Evolutionary conservation across 2,329 filamentous ascomycete genomes (phyloP).

Genomic region (Colletotrichum aenigma): DNA sequence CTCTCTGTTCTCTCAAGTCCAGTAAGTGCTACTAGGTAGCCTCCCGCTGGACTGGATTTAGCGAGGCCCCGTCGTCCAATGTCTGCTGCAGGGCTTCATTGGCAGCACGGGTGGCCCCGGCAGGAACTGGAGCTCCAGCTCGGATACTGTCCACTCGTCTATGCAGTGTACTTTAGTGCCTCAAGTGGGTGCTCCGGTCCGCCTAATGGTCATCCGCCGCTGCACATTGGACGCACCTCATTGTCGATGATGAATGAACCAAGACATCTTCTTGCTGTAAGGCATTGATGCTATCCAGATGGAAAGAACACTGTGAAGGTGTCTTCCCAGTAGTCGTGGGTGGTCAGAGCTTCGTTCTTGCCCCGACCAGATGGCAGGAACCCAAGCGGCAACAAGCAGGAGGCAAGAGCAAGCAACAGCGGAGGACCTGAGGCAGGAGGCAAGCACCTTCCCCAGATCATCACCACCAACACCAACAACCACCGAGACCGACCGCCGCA

Average conservation of each 20-base stretch:
- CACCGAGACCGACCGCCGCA: not conserved
- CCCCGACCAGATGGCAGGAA: not conserved
- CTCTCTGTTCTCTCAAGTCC: not conserved
- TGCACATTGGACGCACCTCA: not conserved
- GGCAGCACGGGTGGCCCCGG: not conserved
- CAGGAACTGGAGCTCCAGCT: not conserved
- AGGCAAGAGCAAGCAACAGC: not conserved
- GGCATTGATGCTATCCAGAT: not conserved
- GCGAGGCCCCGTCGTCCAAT: not conserved
- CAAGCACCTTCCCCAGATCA: conserved; percentile 1
- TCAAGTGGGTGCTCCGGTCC: not conserved
- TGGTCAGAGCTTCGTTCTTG: not conserved
- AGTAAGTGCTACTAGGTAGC: not conserved
- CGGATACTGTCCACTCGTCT: not conserved
- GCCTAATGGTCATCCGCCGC: not conserved
- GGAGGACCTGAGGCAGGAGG: not conserved
- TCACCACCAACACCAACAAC: not conserved
- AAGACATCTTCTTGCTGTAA: not conserved
- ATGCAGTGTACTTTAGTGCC: not conserved
- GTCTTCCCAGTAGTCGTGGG: not conserved
- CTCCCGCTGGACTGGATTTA: not conserved
- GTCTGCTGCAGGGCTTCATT: not conserved
- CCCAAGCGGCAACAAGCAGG: not conserved
- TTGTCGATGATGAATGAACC: not conserved
- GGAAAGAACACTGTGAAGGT: not conserved